Evolutionary conservation across 2,329 filamentous ascomycete species (phyloP).

Genomic region (Trichoderma polysporum): DNA sequence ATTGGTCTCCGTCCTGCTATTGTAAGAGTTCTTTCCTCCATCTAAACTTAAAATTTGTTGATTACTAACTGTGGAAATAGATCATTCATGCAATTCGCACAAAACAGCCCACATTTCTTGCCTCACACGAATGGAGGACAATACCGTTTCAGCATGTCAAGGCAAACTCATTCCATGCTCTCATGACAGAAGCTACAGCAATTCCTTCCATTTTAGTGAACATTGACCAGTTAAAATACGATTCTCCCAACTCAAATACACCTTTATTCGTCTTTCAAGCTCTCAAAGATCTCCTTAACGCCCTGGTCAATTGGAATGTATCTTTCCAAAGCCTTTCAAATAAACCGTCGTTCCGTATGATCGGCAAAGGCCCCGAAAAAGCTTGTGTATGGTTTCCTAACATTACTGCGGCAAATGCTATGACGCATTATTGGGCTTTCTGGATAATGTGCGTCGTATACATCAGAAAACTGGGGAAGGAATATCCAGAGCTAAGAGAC

Average conservation of each 20-base stretch:
- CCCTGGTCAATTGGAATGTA: not conserved
- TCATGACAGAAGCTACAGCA: constrained; percentile 31
- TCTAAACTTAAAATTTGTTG: not conserved
- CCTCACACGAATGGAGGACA: constrained; percentile 30
- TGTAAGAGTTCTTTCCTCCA: constrained; percentile 28
- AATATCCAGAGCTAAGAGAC: not conserved
- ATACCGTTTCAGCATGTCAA: constrained; percentile 32
- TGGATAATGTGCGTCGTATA: constrained; percentile 37
- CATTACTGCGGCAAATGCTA: constrained; percentile 38
- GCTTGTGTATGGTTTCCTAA: constrained; percentile 33
- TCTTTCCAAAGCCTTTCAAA: constrained; percentile 1
- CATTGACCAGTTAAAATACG: constrained; percentile 21
- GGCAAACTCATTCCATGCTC: constrained; percentile 34
- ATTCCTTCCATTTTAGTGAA: constrained; percentile 33
- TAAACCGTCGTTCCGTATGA: constrained; percentile 14
- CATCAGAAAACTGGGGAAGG: constrained; percentile 23
- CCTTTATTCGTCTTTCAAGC: not conserved
- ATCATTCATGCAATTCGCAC: constrained; percentile 33
- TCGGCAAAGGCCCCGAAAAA: not conserved
- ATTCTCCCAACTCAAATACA: not conserved
- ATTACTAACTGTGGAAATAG: constrained; percentile 23
- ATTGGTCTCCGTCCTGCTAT: constrained; percentile 41
- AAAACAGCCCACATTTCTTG: constrained; percentile 34
- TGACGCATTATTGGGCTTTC: constrained; percentile 41
- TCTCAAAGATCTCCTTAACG: not conserved